Base-by-base conservation (phyloP, 2,329 filamentous ascomycete genomes). In the Plectosphaerella cucumerina region DNA sequence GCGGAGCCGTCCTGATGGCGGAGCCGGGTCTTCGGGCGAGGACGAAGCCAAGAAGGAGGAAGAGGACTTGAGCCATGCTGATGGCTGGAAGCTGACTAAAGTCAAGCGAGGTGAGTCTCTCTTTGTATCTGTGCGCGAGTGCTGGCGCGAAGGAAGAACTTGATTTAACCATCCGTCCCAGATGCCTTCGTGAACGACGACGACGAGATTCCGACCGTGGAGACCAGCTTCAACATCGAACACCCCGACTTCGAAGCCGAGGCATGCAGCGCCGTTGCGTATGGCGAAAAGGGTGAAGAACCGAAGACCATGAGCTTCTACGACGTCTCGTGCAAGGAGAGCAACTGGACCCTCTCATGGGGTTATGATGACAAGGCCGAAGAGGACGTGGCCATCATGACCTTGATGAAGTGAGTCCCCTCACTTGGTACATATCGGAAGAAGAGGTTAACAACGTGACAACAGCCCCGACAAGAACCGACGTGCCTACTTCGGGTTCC, bases 321-420 rank as follows among this genome's bases (percentile, higher is more conserved):
- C 42, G 33, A 57, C 14, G 43, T 58, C 21, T 45, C 48, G 2
- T 69, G 66, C 44, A 46, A 49, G 1, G 49, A 57, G 31, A 58
- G 54, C n/a, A 57, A 56, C n/a, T 65, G 62, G 59, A 51, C 50
- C 4, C 46, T 63, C 6, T 68, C 65, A 0, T 69, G 63, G 64
- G 65, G 66, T 1, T 66, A 69, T 53, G 57, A 61, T 18, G 39
- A 51, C 8, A 50, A 57, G 18, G 45, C 45, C 8, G 45, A 21
- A 0, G 58, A 58, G 0, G 65, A 67, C 31, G 60, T 59, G 3
- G 65, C 58, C 0, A 62, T 68, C 20, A 58, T 63, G 56, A 64
- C 64, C 0, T 21, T 69, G 1, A 55, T 63, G 22, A 65, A 63
- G 65, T 68, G 54, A 55, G 63, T 52, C 21, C 3, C 17, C 14